Percentiles rank a stretch among this genome's conserved stretches.
Conservation (phyloP, 2,329 filamentous ascomycete species). For the Aspergillus novoparasiticus region DNA sequence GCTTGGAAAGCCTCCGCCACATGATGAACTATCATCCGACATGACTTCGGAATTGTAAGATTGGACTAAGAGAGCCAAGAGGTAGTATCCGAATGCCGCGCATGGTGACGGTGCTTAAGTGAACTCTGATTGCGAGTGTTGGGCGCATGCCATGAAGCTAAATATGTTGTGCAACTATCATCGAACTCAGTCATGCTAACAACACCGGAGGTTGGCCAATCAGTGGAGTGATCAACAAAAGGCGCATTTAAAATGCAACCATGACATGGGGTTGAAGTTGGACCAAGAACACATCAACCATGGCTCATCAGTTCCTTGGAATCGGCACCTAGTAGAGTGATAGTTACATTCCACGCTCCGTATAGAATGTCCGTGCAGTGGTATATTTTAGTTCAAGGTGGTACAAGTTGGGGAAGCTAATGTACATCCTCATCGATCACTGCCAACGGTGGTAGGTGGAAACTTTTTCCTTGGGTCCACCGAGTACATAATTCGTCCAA, state of each 20-base stretch:
- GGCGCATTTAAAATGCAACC: neutral
- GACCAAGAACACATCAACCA: neutral
- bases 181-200: too few species aligned
- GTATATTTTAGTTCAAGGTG: neutral
- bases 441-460: neutral
- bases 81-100: conserved; percentile 1
- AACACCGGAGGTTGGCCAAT: too few species aligned
- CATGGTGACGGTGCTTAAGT: neutral
- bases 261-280: neutral
- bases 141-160: neutral
- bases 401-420: neutral
- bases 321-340: neutral
- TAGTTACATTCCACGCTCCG: neutral
- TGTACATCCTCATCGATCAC: neutral
- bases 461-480: neutral
- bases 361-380: neutral
- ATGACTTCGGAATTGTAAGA: neutral
- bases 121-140: neutral
- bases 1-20: neutral
- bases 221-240: too few species aligned
- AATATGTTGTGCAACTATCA: neutral
- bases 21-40: neutral
- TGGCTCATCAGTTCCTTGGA: neutral
- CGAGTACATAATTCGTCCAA: neutral
- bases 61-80: neutral